Base-by-base conservation (phyloP, 768 basidiomycete species). In the Suillus subaureus region DNA sequence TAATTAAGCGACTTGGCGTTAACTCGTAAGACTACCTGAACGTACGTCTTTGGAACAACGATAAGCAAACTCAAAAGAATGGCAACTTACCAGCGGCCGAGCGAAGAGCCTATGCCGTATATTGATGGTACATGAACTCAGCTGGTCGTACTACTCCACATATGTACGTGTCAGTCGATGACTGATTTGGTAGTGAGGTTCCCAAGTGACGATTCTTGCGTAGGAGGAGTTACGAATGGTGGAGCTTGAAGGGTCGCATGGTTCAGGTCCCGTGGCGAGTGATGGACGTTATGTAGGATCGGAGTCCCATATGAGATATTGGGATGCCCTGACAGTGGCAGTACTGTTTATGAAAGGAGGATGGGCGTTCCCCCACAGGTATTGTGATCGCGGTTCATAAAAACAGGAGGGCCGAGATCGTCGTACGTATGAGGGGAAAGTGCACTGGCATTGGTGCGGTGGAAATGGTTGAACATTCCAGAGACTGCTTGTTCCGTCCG, bases 191-290 rank as follows among this genome's bases (percentile, higher is more conserved):
- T 42, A 42, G 18, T 4, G 40, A 60, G 16, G 42, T 12, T 42
- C 58, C 58, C 18, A 40, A 42, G 26, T 4, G 33, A n/a, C 11
- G 54, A 55, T 35, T n/a, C 28, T 21, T 21, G 39, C 13, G 35
- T 13, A 42, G 2, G 58, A 40, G 8, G 5, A 54, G 9, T 21
- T 54, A 54, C 52, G 28, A 26, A 42, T 42, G 6, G 26, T 42
- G 58, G 58, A 23, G 37, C 39, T 58, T 60, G 39, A 39, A 60
- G 40, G 40, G 40, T 42, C 58, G 58, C 15, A 42, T 42, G 26
- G 40, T 60, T 42, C 18, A 60, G 58, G 58, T 18, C 35, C 57
- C 58, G 58, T 42, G 57, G 39, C 57, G 58, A 42, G 26, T 31
- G 9, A 57, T 39, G 37, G 37, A 37, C n/a, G n/a, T 57, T n/a